These are phyloP conservation scores for Phytophthora hibernalis DNA, from an alignment of 352 stramenopile species.

Conservation along the genomic window DNA sequence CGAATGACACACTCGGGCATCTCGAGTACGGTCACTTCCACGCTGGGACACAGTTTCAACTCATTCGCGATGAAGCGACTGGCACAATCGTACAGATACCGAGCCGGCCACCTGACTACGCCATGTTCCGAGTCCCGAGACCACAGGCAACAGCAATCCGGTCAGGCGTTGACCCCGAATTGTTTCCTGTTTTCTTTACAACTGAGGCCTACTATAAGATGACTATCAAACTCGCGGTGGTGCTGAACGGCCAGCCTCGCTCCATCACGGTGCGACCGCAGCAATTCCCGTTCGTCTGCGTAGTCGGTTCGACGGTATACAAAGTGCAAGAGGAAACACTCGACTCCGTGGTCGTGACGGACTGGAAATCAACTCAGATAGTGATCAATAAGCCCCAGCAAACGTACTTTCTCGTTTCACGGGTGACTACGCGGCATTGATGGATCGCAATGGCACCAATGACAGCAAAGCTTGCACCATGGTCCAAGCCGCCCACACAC, in stretches of 20 bases:
- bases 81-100: not conserved
- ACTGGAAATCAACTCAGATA: not conserved
- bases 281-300: constrained; percentile 21
- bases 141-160: not conserved
- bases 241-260: not conserved
- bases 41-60: constrained; percentile 2
- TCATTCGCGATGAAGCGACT: constrained; percentile 9
- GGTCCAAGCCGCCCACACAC: not conserved
- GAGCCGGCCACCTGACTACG: not conserved
- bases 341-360: constrained; percentile 17
- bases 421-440: not conserved
- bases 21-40: constrained; percentile 2
- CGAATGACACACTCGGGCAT: not conserved
- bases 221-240: constrained; percentile 3
- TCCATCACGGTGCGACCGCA: constrained; percentile 10
- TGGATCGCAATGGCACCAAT: not conserved
- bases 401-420: not conserved
- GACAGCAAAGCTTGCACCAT: not conserved
- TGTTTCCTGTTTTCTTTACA: constrained; percentile 9
- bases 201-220: constrained; percentile 8
- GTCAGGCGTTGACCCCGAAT: not conserved
- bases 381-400: not conserved
- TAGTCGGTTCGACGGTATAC: constrained; percentile 23
- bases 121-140: not conserved
- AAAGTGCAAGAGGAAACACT: constrained; percentile 35